Base-by-base conservation (phyloP, 768 basidiomycete species). In the Leccinum fibrillosum region DNA sequence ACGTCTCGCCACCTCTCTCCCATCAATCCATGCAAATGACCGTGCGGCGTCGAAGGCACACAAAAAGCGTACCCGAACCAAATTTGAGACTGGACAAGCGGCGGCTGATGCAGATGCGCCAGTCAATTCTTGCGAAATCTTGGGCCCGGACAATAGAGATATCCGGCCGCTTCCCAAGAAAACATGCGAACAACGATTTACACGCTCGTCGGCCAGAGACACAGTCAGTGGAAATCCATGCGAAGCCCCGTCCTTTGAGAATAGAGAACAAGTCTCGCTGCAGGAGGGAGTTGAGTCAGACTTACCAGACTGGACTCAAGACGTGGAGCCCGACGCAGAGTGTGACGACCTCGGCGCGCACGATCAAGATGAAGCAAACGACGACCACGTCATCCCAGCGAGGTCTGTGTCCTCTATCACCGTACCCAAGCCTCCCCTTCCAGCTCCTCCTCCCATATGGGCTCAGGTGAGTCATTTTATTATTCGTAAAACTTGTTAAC, bases 371-470 rank as follows among this genome's bases (percentile, higher is more conserved):
- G 60, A 63, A 49, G 50, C 30, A 25, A 52, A 47, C 13, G 53
- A 61, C 6, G 55, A 47, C 19, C 69, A 71, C 37, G 56, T 59
- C n/a, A 50, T 56, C 13, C 32, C 69, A 23, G 26, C 51, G 32
- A 17, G 45, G 28, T 39, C 55, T n/a, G 26, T 10, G 8, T 34
- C 39, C 12, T 25, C 45, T 5, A 52, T 21, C 4, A 21, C 44
- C 13, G 50, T 10, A n/a, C 32, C 32, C 13, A 76, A 71, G 52
- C 69, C 66, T 17, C 61, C 47, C 12, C 55, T 77, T 30, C 66
- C 69, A 8, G 58, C 45, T 48, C 10, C 25, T 21, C 81, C 80
- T 2, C 74, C 61, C 5, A 76, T 81, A 26, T 81, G 80, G 80
- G 78, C 80, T 5, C 62, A 73, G 68, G 81, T 80, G 63, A 28